phyloP scores from a whole-genome alignment of 176 grass and related monocot genomes.

The bread wheat (Triticum aestivum) region IWGSC_CS_RefSeq_v2.1 NC_057796.1:29977161-29977660 shows the following conservation, averaged over 20 bases:
- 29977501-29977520: slow-evolving; percentile 25
- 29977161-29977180: slow-evolving; percentile 85
- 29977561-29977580: slow-evolving; percentile 81
- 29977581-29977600: slow-evolving; percentile 81
- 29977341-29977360: not conserved
- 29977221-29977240: slow-evolving; percentile 66
- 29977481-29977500: slow-evolving; percentile 19
- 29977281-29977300: not conserved
- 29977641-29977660: not conserved
- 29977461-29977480: slow-evolving; percentile 30
- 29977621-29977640: slow-evolving; percentile 70
- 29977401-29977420: slow-evolving; percentile 92
- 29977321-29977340: not conserved
- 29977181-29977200: slow-evolving; percentile 67
- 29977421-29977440: slow-evolving; percentile 87
- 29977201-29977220: slow-evolving; percentile 88
- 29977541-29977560: slow-evolving; percentile 27
- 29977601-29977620: slow-evolving; percentile 68
- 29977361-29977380: not conserved
- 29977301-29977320: not conserved
- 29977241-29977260: not conserved
- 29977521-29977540: slow-evolving; percentile 33
- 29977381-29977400: slow-evolving; percentile 64
- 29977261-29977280: slow-evolving; percentile 13
- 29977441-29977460: slow-evolving; percentile 78